A percentile compares a stretch with the other conserved stretches of the same genome.
Conservation (phyloP, 176 grass and related monocot species). For the Zizania latifolia region DNA sequence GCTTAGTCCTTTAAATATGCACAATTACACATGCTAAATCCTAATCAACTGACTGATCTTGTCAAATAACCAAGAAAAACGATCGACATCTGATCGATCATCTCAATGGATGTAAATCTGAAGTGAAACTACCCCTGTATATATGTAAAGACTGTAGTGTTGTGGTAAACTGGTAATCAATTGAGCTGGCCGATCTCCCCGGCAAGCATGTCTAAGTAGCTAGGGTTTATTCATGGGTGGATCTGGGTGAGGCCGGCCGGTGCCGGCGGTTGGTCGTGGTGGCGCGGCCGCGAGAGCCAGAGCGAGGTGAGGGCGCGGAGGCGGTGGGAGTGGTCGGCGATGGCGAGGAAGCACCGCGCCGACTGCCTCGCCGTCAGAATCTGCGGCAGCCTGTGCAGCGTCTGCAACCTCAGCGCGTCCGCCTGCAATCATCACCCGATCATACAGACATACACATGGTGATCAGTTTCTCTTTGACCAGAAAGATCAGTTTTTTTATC, state of each 20-base stretch:
- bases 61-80: background rate
- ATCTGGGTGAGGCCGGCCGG: background rate
- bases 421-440: slow-evolving; percentile 21
- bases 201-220: background rate
- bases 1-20: background rate
- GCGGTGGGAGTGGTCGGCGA: slow-evolving; percentile 64
- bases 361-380: slow-evolving; percentile 46
- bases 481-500: too few relatives aligned
- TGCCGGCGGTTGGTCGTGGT: background rate
- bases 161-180: too few relatives aligned
- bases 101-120: background rate
- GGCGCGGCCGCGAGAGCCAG: slow-evolving; percentile 33
- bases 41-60: background rate
- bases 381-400: slow-evolving; percentile 47
- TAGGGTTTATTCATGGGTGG: background rate
- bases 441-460: background rate
- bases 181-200: background rate
- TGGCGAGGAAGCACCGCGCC: slow-evolving; percentile 47
- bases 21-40: background rate
- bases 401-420: slow-evolving; percentile 51
- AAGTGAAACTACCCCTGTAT: slow-evolving; percentile 6
- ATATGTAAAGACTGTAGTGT: background rate
- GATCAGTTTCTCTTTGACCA: too few relatives aligned
- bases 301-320: slow-evolving; percentile 64
- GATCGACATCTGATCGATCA: background rate